These are phyloP conservation scores for Tanacetum coccineum DNA, from an alignment of 129 eudicot species.

Conservation along the genomic window DNA sequence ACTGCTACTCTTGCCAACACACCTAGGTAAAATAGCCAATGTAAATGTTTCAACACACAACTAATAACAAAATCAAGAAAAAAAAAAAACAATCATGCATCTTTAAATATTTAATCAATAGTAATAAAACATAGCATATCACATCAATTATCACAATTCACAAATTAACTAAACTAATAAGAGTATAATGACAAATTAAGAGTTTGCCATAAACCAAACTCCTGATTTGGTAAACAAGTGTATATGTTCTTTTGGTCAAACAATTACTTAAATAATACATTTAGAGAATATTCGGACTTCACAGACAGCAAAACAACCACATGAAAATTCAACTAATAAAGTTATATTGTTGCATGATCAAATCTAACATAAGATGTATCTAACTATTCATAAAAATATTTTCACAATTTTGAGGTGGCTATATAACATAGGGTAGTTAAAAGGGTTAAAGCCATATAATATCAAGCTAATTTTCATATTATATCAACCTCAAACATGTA, in stretches of 20 bases:
- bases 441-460: no score
- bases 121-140: neutral
- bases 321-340: neutral
- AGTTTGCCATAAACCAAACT: neutral
- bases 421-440: no score
- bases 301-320: neutral
- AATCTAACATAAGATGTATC: no score
- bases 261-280: neutral
- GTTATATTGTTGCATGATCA: neutral
- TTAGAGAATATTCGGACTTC: neutral
- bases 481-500: no score
- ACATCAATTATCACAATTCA: neutral
- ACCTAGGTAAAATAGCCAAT: no score
- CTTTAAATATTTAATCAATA: no score
- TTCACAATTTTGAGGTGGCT: no score
- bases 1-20: no score
- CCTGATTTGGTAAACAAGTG: neutral
- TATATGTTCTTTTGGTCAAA: conserved; percentile 6
- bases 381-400: no score
- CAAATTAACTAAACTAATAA: neutral
- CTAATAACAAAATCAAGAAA: neutral
- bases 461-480: no score
- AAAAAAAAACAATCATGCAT: no score
- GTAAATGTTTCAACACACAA: neutral
- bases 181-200: no score